Percentiles rank a stretch among this genome's conserved stretches.
Conservation (phyloP, 2,329 filamentous ascomycete species). For the Fusarium poae region DNA sequence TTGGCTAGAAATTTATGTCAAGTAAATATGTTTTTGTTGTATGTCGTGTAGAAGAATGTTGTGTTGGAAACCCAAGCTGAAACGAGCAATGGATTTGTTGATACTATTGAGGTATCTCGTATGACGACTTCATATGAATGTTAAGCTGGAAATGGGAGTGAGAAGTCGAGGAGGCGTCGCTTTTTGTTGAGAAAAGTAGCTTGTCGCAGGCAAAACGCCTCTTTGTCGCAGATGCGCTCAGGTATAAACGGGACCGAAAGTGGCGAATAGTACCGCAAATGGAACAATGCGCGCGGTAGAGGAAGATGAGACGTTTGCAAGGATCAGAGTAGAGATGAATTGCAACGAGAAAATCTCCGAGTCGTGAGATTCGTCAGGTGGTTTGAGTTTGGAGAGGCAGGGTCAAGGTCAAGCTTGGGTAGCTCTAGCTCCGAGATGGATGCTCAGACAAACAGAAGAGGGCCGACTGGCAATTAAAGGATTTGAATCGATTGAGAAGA, state of each 20-base stretch:
- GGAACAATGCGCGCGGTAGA: slow-evolving; percentile 10
- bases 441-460: slow-evolving; percentile 27
- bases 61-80: slow-evolving; percentile 2
- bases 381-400: slow-evolving; percentile 27
- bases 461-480: slow-evolving; percentile 16
- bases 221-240: slow-evolving; percentile 49
- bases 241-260: slow-evolving; percentile 32
- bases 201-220: slow-evolving; percentile 47
- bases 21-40: slow-evolving; percentile 13
- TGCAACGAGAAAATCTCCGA: slow-evolving; percentile 40
- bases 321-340: slow-evolving; percentile 8
- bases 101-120: slow-evolving; percentile 41
- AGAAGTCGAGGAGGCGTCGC: slow-evolving; percentile 11
- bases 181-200: slow-evolving; percentile 42
- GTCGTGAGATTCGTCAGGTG: slow-evolving; percentile 48
- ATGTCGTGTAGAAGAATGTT: slow-evolving; percentile 9
- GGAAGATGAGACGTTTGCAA: slow-evolving; percentile 13
- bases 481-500: slow-evolving; percentile 5
- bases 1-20: slow-evolving; percentile 40
- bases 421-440: slow-evolving; percentile 46
- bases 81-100: slow-evolving; percentile 19
- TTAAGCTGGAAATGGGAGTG: slow-evolving; percentile 9
- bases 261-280: slow-evolving; percentile 34
- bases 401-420: slow-evolving; percentile 44
- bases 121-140: slow-evolving; percentile 47